Percentiles rank a stretch among this genome's conserved stretches.
These are phyloP conservation scores for Capsaspora owczarzaki DNA, from an alignment of 78 protist species.

Conservation along the genomic window DNA sequence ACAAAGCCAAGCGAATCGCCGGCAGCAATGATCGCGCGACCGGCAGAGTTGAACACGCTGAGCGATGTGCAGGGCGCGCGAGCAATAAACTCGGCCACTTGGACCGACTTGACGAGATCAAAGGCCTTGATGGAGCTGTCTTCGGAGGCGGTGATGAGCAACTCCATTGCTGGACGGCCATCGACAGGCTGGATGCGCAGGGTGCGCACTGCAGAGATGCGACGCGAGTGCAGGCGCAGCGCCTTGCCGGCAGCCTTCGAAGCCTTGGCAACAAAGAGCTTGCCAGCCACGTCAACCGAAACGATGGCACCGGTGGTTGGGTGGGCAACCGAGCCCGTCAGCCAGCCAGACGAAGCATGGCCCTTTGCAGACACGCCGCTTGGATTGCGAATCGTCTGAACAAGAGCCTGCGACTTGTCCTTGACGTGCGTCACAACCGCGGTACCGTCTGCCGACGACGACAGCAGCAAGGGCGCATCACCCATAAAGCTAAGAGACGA, in stretches of 20 bases:
- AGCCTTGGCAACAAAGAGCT: background rate
- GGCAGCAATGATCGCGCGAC: background rate
- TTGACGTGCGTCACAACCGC: background rate
- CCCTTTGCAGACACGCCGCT: background rate
- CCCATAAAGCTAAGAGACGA: background rate
- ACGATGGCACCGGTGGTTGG: background rate
- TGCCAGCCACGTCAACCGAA: background rate
- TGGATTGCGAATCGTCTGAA: background rate
- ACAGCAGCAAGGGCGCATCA: background rate
- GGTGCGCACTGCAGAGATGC: background rate
- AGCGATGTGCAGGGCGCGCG: background rate
- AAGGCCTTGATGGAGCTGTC: background rate
- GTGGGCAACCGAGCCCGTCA: background rate
- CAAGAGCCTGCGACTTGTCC: background rate
- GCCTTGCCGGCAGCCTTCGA: background rate
- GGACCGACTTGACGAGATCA: background rate
- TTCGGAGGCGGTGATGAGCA: no score
- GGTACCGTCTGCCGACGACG: background rate
- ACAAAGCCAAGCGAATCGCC: background rate
- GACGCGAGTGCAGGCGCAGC: background rate
- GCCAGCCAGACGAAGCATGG: background rate
- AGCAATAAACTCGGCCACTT: background rate
- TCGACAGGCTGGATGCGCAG: background rate
- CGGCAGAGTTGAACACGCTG: background rate
- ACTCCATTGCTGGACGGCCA: background rate